phyloP scores from a whole-genome alignment of 176 grass and related monocot genomes.

The Saccharum officinarum region DNA sequence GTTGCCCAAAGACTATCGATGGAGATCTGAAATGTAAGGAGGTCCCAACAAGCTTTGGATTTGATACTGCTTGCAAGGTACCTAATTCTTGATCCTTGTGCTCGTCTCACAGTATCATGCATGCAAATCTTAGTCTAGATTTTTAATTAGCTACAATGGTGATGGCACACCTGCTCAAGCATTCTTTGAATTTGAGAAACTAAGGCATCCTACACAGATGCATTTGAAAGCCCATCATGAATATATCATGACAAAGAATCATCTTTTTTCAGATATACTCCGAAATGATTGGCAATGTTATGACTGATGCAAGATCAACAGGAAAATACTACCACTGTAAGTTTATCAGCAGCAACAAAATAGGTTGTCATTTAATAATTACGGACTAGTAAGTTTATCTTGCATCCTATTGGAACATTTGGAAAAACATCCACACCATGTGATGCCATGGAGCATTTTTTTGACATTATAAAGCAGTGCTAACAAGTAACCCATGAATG shows the following conservation, averaged over 20 bases:
- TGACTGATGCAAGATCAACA: conserved; percentile 95
- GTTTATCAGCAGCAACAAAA: conserved; percentile 26
- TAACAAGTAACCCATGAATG: neutral
- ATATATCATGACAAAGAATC: neutral
- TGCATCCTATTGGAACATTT: neutral
- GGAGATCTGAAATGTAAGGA: conserved; percentile 98
- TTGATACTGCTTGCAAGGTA: conserved; percentile 99
- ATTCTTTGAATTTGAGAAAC: neutral
- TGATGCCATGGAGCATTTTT: neutral
- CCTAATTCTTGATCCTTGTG: conserved; percentile 13
- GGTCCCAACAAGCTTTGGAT: conserved; percentile 98
- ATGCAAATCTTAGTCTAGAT: neutral
- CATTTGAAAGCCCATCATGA: neutral
- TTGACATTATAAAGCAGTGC: neutral
- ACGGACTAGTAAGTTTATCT: conserved; percentile 1
- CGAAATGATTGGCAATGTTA: conserved; percentile 99
- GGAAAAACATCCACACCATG: neutral
- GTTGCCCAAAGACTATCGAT: conserved; percentile 98
- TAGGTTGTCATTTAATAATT: neutral
- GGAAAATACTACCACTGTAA: conserved; percentile 99
- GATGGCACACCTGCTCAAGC: neutral
- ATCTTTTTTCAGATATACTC: conserved; percentile 81
- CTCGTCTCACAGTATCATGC: neutral
- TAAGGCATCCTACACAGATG: neutral
- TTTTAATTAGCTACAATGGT: neutral